Base-by-base conservation (phyloP, 371 early-diverging fungal genomes). In the Umbelopsis sp. region DNA sequence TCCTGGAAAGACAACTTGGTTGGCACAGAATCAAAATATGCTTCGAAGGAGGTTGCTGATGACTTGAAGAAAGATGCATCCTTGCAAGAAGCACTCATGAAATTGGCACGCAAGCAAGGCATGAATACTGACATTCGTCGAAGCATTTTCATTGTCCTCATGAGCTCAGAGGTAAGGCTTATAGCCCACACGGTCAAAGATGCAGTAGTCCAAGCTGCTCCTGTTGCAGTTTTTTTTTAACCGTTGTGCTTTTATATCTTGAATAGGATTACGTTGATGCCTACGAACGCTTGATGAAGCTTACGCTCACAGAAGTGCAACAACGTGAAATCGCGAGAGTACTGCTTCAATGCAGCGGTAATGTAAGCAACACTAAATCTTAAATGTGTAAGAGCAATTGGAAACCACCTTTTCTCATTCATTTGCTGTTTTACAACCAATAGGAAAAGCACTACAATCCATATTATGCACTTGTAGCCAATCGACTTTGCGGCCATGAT, bases 101-200 rank as follows among this genome's bases (percentile, higher is more conserved):
- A 85, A 65, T 78, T 96, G 29, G 97, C 98, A 22, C 82, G 89
- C 63, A 86, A 89, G 69, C 94, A 95, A 77, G 89, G 91, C 63
- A 96, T 99, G 97, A 97, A 97, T 84, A 97, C 99, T 12, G 98
- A 97, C 73, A 84, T 97, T 14, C 89, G 98, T 63, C 82, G 95
- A 70, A 92, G 91, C 67, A 91, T 99, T 64, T 99, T 99, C 86
- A 88, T 96, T 9, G 89, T 90, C 5, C 80, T 97, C 51, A 94
- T 98, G 93, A 89, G 92, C 75, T 89, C 95, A 73, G 96, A 95
- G 81, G 92, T 92, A 76, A 69, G 75, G 7, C 8, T n/a, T 7
- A 2, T 46, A 22, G 29, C 29, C 29, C 29, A 29, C 29, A 29
- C 29, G 29, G 29, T 0, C 29, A 29, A 29, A 29, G 29, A 29